phyloP scores from a whole-genome alignment of 306 rosid genomes.

The Pyrus pyrifolia region DNA sequence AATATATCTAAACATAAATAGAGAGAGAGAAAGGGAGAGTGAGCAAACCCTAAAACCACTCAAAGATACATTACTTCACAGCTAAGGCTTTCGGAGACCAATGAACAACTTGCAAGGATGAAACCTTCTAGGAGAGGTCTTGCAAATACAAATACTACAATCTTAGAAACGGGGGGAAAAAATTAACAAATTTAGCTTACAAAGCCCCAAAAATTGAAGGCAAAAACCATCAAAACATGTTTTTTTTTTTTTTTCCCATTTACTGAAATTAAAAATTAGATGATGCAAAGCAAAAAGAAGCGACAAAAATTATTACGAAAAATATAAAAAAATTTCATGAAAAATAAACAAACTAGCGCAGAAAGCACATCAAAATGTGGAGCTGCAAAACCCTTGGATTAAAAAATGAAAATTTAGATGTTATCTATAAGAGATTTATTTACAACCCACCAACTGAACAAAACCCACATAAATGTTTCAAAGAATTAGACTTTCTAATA shows the following conservation, averaged over 20 bases:
- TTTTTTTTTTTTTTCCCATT: neutral
- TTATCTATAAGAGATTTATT: too few species aligned
- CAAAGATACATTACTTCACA: conserved; percentile 16
- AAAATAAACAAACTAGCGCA: too few species aligned
- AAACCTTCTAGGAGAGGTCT: conserved; percentile 18
- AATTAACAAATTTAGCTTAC: neutral
- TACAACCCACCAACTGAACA: neutral
- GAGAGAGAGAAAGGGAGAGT: neutral
- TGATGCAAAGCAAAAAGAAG: too few species aligned
- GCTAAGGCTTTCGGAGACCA: conserved; percentile 21
- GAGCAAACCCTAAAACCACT: conserved; percentile 22
- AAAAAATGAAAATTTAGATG: too few species aligned
- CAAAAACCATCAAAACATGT: neutral
- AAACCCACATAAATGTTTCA: conserved; percentile 14
- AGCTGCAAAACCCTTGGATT: too few species aligned
- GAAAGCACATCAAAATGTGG: too few species aligned
- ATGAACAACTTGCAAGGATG: conserved; percentile 22
- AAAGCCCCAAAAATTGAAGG: neutral
- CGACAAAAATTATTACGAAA: neutral
- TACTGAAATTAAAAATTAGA: neutral
- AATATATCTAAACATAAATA: too few species aligned
- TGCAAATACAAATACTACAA: conserved; percentile 13
- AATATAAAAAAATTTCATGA: too few species aligned
- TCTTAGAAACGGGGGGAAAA: neutral
- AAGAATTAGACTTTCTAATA: conserved; percentile 4